Evolutionary conservation across 345 rosid species (phyloP).

Genomic region (Streptanthus diversifolius): DNA sequence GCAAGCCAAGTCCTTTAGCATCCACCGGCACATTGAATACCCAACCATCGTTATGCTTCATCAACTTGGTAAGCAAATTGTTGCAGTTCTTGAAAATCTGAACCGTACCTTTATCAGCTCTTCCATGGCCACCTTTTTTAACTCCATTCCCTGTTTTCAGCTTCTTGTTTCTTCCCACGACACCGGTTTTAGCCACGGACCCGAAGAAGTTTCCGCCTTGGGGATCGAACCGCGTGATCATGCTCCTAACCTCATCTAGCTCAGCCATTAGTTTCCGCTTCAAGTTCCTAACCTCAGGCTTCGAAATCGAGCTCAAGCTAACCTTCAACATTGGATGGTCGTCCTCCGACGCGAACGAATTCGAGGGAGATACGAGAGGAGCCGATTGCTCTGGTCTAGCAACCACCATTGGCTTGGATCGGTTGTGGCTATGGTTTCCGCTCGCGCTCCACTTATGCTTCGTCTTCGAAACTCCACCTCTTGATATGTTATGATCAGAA

Average conservation of each 20-base stretch:
- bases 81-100: constrained; percentile 53
- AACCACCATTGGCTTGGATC: constrained; percentile 25
- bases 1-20: constrained; percentile 64
- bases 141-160: constrained; percentile 28
- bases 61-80: constrained; percentile 58
- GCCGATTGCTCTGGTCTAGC: not conserved
- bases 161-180: constrained; percentile 26
- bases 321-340: constrained; percentile 26
- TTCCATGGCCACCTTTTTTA: constrained; percentile 13
- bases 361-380: constrained; percentile 18
- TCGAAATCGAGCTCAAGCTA: constrained; percentile 27
- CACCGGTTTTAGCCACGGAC: not conserved
- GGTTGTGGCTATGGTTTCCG: constrained; percentile 10
- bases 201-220: not conserved
- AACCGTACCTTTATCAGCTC: constrained; percentile 36
- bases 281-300: constrained; percentile 26
- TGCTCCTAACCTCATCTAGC: constrained; percentile 30
- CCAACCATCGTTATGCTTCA: constrained; percentile 86
- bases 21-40: constrained; percentile 81
- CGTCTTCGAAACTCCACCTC: constrained; percentile 31
- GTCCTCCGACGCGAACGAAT: constrained; percentile 24
- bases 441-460: constrained; percentile 21
- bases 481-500: constrained; percentile 3
- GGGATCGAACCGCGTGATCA: constrained; percentile 28
- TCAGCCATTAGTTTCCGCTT: constrained; percentile 28